Conservation (phyloP, 1,284 basidiomycete species). For the Pseudomicrostroma phylloplanum region DNA sequence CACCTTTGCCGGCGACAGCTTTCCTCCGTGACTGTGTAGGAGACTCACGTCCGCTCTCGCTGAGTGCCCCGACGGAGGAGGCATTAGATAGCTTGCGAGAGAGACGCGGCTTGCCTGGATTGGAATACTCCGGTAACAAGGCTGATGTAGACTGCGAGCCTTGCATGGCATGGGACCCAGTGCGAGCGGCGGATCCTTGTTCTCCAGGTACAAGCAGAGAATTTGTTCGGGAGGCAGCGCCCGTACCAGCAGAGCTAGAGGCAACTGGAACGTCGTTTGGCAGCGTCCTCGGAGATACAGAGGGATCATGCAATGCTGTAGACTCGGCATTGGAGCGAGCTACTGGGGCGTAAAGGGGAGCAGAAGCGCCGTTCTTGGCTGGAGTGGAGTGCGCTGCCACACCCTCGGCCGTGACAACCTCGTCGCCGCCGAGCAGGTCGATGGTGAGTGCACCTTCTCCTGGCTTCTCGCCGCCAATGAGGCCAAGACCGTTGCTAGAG, state of each 20-base stretch:
- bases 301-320: not conserved
- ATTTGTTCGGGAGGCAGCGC: not conserved
- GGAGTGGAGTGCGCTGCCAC: slow-evolving; percentile 3
- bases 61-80: not conserved
- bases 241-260: not conserved
- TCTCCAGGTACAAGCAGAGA: too few species aligned
- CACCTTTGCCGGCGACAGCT: slow-evolving; percentile 11
- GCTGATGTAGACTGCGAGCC: slow-evolving; percentile 1
- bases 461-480: slow-evolving; percentile 14
- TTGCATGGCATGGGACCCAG: not conserved
- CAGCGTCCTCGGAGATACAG: not conserved
- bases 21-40: slow-evolving; percentile 18
- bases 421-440: slow-evolving; percentile 17
- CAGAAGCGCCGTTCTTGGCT: not conserved
- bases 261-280: not conserved
- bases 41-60: slow-evolving; percentile 1
- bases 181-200: too few species aligned
- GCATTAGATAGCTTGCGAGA: slow-evolving; percentile 29
- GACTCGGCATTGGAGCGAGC: not conserved
- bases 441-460: slow-evolving; percentile 37
- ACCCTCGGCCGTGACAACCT: slow-evolving; percentile 15
- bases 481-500: not conserved
- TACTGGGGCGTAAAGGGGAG: not conserved
- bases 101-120: slow-evolving; percentile 6
- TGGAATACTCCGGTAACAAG: slow-evolving; percentile 10